These are phyloP conservation scores for Neonectria punicea DNA, from an alignment of 2,329 filamentous ascomycete genomes.

Conservation along the genomic window DNA sequence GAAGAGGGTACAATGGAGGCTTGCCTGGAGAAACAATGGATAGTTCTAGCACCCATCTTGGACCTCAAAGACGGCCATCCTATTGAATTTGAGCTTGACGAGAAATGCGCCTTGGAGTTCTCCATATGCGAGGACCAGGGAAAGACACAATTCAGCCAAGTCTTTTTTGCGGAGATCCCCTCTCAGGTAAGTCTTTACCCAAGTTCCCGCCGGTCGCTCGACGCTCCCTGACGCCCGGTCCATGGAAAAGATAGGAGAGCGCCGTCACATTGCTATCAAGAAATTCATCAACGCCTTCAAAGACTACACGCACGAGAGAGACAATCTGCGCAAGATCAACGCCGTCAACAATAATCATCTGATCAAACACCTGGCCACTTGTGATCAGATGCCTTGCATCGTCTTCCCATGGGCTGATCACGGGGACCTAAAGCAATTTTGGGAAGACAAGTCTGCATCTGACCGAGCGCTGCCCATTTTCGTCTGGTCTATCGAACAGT, in stretches of 20 bases:
- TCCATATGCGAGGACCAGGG: not conserved
- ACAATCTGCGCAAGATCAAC: not conserved
- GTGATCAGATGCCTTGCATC: constrained; percentile 7
- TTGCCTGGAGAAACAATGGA: constrained; percentile 10
- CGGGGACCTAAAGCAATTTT: constrained; percentile 4
- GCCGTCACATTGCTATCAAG: constrained; percentile 3
- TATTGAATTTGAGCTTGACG: not conserved
- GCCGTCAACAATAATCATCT: constrained; percentile 5
- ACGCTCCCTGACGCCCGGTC: not conserved
- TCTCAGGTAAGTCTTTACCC: not conserved
- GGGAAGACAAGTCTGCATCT: not conserved
- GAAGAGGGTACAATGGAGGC: not conserved
- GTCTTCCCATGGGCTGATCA: constrained; percentile 13
- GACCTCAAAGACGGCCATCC: not conserved
- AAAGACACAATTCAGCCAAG: constrained; percentile 1
- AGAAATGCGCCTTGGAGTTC: constrained; percentile 9
- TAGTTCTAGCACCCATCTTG: not conserved
- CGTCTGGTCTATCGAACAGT: constrained; percentile 10
- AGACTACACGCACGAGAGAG: constrained; percentile 5
- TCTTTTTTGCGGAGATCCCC: not conserved
- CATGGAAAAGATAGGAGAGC: not conserved
- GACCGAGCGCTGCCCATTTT: not conserved
- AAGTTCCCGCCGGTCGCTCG: not conserved
- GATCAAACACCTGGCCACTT: constrained; percentile 7
- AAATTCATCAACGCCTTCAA: not conserved